Evolutionary conservation across 176 grass and related monocot genomes (phyloP), one percentile per base, ranked within the genome.

Genomic region (Hsuehochloa calcarea): DNA sequence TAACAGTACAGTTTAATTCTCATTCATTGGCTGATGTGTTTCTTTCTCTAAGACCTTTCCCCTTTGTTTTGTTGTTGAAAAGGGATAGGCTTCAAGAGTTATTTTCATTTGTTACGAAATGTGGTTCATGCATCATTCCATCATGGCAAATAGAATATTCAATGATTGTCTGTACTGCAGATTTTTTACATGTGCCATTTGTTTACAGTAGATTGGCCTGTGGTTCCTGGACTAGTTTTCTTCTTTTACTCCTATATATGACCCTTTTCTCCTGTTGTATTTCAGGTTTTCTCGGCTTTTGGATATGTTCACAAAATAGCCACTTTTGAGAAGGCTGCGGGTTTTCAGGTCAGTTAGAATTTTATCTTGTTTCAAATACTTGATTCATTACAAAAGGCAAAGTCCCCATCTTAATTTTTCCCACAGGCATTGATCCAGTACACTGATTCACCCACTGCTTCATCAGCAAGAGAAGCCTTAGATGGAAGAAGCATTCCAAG

Each of bases 271-370:
- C 80, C 27, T 68, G 37, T 72, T 23, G 25, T 63, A 35, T 85
- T 87, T 88, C 84, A 98, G 96, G 96, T 98, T 78, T 98, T 98
- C 74, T 98, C 96, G 2, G 90, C 96, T 59, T 98, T 96, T 90
- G 96, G 96, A 43, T 94, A 87, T 92, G 96, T 98, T 69, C 96
- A 98, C 70, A 98, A 98, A 92, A 94, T 98, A 92, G 93, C 96
- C 63, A 98, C 96, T 55, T 98, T 98, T 81, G 96, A 98, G 80
- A 98, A 98, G 85, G 89, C 96, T 75, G 94, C 94, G 68, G 96
- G 96, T 81, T 96, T 98, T 88, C 96, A 98, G 90, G 96, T 98
- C 50, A 61, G 23, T 70, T 74, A 16, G 72, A 66, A 10, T 77
- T 65, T 71, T 27, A 56, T 77, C n/a, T 63, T 79, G 29, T 78